phyloP scores from a whole-genome alignment of 331 rosid genomes.

The Telfairia occidentalis region DNA sequence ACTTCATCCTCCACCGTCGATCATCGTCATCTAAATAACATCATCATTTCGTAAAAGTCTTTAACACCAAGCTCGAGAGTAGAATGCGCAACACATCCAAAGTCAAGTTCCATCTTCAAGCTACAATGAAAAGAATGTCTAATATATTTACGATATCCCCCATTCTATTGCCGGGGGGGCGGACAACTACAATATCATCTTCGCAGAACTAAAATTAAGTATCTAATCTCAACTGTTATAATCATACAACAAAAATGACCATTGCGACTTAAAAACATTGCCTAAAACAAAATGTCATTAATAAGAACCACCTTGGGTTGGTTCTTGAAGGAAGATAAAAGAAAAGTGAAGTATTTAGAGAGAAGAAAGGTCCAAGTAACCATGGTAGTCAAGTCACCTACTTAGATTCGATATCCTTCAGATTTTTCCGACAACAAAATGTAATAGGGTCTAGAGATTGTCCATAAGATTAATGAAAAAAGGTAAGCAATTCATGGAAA shows the following conservation, averaged over 20 bases:
- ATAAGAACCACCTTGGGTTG: too few relatives aligned
- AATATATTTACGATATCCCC: not conserved
- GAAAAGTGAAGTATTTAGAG: too few relatives aligned
- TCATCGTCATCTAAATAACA: not conserved
- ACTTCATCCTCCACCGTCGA: not conserved
- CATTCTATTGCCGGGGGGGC: too few relatives aligned
- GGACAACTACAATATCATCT: not conserved
- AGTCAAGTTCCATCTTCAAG: not conserved
- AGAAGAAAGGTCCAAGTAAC: too few relatives aligned
- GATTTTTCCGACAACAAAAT: too few relatives aligned
- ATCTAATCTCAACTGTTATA: not conserved
- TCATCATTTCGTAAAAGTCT: not conserved
- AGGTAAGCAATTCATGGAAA: too few relatives aligned
- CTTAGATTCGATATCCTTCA: too few relatives aligned
- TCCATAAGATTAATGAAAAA: too few relatives aligned
- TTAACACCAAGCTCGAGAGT: not conserved
- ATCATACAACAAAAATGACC: not conserved
- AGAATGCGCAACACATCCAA: not conserved
- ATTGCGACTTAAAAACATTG: not conserved
- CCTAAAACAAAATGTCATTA: too few relatives aligned
- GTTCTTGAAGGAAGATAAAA: too few relatives aligned
- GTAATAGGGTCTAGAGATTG: too few relatives aligned
- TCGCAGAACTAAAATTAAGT: not conserved
- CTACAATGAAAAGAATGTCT: not conserved
- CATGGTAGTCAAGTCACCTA: too few relatives aligned